These are phyloP conservation scores for Alternaria panax DNA, from an alignment of 2,329 filamentous ascomycete species.

Conservation along the genomic window DNA sequence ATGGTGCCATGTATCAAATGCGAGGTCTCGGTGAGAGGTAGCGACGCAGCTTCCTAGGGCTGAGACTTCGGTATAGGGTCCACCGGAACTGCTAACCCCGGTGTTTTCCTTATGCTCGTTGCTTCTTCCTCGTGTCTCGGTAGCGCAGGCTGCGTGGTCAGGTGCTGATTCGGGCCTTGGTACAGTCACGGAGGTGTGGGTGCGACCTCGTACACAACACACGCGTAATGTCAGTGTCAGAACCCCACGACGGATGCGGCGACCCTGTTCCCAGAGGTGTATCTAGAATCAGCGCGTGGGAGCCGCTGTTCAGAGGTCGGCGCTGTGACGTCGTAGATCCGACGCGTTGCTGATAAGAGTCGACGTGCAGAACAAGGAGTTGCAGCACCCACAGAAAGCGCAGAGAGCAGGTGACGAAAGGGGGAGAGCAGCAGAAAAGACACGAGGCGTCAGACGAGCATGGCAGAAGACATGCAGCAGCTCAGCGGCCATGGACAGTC, in stretches of 20 bases:
- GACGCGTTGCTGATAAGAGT: conserved; percentile 15
- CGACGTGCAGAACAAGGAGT: conserved; percentile 7
- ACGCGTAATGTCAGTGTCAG: neutral
- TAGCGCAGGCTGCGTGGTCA: conserved; percentile 27
- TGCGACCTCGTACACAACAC: conserved; percentile 12
- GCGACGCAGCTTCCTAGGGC: neutral
- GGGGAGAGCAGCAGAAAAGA: conserved; percentile 8
- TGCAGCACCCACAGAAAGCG: conserved; percentile 2
- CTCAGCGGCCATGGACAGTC: conserved; percentile 16
- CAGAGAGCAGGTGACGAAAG: conserved; percentile 1
- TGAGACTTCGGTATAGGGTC: neutral
- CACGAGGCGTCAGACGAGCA: conserved; percentile 1
- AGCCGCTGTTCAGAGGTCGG: conserved; percentile 10
- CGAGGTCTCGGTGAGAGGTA: conserved; percentile 18
- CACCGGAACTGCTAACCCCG: neutral
- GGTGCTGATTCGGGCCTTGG: conserved; percentile 35
- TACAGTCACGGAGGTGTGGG: conserved; percentile 40
- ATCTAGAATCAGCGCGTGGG: neutral
- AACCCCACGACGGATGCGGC: neutral
- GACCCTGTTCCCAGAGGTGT: neutral
- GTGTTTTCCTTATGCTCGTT: neutral
- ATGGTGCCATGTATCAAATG: conserved; percentile 38
- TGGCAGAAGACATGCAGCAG: conserved; percentile 6
- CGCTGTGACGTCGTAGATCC: conserved; percentile 23
- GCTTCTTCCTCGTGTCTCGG: conserved; percentile 7